Evolutionary conservation across 257 asterid species (phyloP), one percentile per base, ranked within the genome.

Genomic region (Lithospermum erythrorhizon): DNA sequence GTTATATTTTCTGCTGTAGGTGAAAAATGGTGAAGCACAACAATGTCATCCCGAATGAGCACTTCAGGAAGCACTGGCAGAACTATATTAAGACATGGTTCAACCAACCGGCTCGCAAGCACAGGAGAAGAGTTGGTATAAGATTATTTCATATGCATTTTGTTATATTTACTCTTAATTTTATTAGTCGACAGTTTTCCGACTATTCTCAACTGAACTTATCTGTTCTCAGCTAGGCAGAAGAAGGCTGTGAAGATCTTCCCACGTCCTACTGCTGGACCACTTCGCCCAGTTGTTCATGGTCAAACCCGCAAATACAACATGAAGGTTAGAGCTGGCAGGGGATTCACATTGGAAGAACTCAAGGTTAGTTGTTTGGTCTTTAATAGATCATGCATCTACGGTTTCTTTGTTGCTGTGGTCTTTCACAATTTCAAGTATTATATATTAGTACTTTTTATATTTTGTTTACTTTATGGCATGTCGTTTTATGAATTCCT

Each of bases 61-160:
- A 86, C 72, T 86, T 86, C 77, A 79, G 83, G 76, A 86, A 86
- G 72, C 91, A 86, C 66, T 86, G 95, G 95, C 95, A 86, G 57
- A 77, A 81, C 75, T 79, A 86, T 79, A 86, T 86, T 35, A 86
- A 68, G 70, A 83, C 91, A 13, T 86, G 95, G 95, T 83, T 83
- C 73, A 86, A 86, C 72, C 95, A 86, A 63, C 95, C 95, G 25
- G 95, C 95, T 8, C 78, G 95, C 71, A 86, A 86, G 76, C 77
- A 88, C 70, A 77, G 91, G 72, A 81, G 95, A 70, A 79, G 95
- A 63, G 60, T 49, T 51, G 95, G 95, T 83, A 68, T 57, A 29
- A 14, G 4, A 17, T 21, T 8, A 10, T 49, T 14, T 27, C 18
- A 17, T 11, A 37, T 4, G 16, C 14, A 24, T 13, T 21, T 55